Base-by-base conservation (phyloP, 2,329 filamentous ascomycete species). In the Lachnellula occidentalis region DNA sequence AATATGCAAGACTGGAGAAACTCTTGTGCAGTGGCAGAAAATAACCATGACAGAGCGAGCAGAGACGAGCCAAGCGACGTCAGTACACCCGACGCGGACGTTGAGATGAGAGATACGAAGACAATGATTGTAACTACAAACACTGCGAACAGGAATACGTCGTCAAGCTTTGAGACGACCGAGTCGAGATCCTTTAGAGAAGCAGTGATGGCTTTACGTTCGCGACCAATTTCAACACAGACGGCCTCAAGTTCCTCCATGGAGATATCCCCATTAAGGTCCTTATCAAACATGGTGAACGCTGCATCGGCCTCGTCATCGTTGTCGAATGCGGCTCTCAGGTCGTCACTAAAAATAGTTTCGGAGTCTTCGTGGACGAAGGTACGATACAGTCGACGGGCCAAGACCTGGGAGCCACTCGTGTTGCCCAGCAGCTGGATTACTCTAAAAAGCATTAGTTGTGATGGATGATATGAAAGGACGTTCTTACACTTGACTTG, bases 161-260 rank as follows among this genome's bases (percentile, higher is more conserved):
- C 81, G 70, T 96, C 90, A 2, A 97, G 82, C 71, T 95, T 95
- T 60, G 85, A 81, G 47, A 96, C 91, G 15, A 97, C 92, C 0
- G 90, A 95, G 71, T 97, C 92, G 12, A 97, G 76, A 73, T 97
- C 92, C 72, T 96, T 96, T 56, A 97, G 77, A 0, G 92, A 96
- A 1, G 92, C 92, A 0, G 91, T 92, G 63, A 97, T 96, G 7
- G 91, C 90, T 71, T 96, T 97, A 67, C 92, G 88, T 74, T 97
- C 92, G 15, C 92, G 83, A 36, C 92, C 91, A 61, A 96, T 94
- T 67, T 97, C 92, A 50, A 95, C 92, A 71, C 90, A 95, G 22
- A 95, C 91, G 21, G 89, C 84, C 70, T 96, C 92, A 21, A 97
- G 81, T 69, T 96, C 92, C 66, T 96, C 90, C 82, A 96, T 91